Evolutionary conservation across 192 early-diverging fungal species (phyloP).

Genomic region (Obelidium mucronatum): DNA sequence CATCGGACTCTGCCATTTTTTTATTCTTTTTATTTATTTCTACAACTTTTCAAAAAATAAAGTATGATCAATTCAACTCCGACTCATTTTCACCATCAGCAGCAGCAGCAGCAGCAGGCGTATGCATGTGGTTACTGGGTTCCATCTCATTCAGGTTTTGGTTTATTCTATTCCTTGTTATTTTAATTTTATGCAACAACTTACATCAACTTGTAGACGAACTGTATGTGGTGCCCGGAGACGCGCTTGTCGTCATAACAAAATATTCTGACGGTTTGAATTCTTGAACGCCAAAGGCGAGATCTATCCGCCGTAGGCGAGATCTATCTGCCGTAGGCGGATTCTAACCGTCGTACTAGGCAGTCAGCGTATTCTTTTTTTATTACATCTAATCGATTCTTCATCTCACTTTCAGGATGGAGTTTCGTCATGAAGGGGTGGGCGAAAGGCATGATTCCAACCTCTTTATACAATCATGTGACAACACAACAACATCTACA

Average conservation of each 20-base stretch:
- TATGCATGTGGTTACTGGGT: conserved; percentile 1
- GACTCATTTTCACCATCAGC: too few species aligned
- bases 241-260: not conserved
- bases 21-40: too few species aligned
- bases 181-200: not conserved
- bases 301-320: too few species aligned
- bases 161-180: not conserved
- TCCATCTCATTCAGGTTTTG: not conserved
- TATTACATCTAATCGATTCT: not conserved
- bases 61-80: too few species aligned
- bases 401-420: not conserved
- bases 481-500: not conserved
- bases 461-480: not conserved
- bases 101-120: too few species aligned
- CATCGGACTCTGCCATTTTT: not conserved
- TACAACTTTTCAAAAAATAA: too few species aligned
- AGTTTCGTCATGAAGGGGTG: not conserved
- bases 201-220: conserved; percentile 8
- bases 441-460: not conserved
- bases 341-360: too few species aligned
- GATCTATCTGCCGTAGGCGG: too few species aligned
- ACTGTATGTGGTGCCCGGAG: not conserved
- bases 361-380: too few species aligned
- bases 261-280: not conserved
- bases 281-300: not conserved